Conservation (phyloP, 1,139 yeast species). For the Arxiozyma heterogenica region DNA sequence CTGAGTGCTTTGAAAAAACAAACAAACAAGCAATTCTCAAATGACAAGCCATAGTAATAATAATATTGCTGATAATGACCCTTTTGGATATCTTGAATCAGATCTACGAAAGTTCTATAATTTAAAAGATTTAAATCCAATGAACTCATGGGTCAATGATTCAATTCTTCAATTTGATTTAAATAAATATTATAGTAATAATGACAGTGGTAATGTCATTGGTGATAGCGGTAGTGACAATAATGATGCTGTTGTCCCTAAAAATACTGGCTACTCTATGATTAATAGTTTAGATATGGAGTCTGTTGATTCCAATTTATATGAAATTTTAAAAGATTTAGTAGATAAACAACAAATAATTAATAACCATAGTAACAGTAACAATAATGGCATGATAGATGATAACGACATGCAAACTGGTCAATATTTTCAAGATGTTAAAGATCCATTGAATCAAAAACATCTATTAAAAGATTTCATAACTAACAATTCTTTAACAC, state of each 20-base stretch:
- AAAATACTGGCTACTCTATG: too few species aligned
- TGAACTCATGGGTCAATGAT: slow-evolving; percentile 32
- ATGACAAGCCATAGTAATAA: neutral
- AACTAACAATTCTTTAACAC: slow-evolving; percentile 31
- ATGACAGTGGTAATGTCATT: slow-evolving; percentile 30
- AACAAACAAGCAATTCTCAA: too few species aligned
- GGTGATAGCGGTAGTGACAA: neutral
- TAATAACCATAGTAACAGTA: neutral
- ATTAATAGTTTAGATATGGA: too few species aligned
- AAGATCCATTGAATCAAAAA: slow-evolving; percentile 49
- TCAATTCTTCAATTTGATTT: slow-evolving; percentile 23
- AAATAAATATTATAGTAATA: slow-evolving; percentile 25
- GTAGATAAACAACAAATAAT: slow-evolving; percentile 19
- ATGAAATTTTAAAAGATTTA: slow-evolving; percentile 30
- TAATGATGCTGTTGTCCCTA: too few species aligned
- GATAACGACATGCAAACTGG: neutral
- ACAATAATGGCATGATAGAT: neutral
- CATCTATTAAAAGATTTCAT: slow-evolving; percentile 35
- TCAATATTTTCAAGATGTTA: slow-evolving; percentile 8
- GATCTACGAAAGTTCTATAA: slow-evolving; percentile 35
- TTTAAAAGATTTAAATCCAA: slow-evolving; percentile 35
- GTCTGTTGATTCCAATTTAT: slow-evolving; percentile 21
- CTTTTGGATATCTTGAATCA: slow-evolving; percentile 25
- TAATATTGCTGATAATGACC: slow-evolving; percentile 8
- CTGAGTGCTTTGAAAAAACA: too few species aligned